Evolutionary conservation across 768 basidiomycete genomes (phyloP).

Genomic region (Lentinus tigrinus): DNA sequence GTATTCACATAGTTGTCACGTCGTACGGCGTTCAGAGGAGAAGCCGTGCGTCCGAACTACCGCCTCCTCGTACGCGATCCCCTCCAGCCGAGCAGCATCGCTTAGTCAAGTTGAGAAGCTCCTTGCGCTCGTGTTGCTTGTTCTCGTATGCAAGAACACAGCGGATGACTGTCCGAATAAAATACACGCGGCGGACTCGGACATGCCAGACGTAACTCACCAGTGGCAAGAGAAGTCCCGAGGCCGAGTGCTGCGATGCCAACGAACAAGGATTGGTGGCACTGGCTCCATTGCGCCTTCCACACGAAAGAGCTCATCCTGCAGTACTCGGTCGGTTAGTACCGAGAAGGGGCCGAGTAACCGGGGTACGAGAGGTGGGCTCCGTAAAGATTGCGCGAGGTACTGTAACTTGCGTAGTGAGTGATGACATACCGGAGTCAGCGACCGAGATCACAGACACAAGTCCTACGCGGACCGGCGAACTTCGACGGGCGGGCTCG

Average conservation of each 20-base stretch:
- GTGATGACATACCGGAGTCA: too few relatives aligned
- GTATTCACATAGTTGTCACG: too few relatives aligned
- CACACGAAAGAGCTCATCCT: slow-evolving; percentile 64
- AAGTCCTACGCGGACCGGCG: too few relatives aligned
- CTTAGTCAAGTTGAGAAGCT: slow-evolving; percentile 38
- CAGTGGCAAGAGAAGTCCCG: slow-evolving; percentile 30
- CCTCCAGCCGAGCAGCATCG: slow-evolving; percentile 58
- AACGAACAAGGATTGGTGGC: slow-evolving; percentile 63
- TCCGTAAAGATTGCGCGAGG: too few relatives aligned
- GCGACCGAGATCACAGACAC: too few relatives aligned
- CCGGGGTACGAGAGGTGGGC: too few relatives aligned
- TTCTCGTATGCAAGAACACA: slow-evolving; percentile 48
- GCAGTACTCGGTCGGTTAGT: neutral
- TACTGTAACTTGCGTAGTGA: too few relatives aligned
- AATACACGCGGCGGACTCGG: neutral
- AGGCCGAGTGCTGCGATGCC: slow-evolving; percentile 35
- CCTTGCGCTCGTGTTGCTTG: slow-evolving; percentile 47
- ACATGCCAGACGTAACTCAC: slow-evolving; percentile 24
- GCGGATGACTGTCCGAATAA: slow-evolving; percentile 38
- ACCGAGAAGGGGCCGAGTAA: too few relatives aligned
- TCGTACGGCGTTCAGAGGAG: slow-evolving; percentile 37
- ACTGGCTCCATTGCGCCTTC: slow-evolving; percentile 60
- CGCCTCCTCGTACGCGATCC: slow-evolving; percentile 59
- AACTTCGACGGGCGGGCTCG: too few relatives aligned
- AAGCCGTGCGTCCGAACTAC: slow-evolving; percentile 55